Evolutionary conservation across 1,284 basidiomycete species (phyloP), one percentile per base, ranked within the genome.

Genomic region (Pyrrhoderma noxium): DNA sequence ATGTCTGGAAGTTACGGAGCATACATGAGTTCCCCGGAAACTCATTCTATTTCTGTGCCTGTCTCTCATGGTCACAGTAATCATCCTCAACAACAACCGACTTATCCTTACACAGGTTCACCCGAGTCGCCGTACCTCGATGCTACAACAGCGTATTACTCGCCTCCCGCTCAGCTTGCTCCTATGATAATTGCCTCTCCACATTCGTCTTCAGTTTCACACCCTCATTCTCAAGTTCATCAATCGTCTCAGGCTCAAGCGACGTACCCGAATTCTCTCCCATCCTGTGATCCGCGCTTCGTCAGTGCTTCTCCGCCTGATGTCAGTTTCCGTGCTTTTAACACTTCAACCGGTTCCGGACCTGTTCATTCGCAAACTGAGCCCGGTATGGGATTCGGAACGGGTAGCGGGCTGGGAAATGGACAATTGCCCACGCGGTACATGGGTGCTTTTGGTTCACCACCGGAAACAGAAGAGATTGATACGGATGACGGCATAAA

Each of bases 221-320:
- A 47, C 19, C 25, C 31, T 13, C 37, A 47, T 34, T 16, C 48
- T 38, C 35, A 31, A 19, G 35, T 31, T 44, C 41, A 19, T 47
- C 42, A 43, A 45, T 18, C 16, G n/a, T 37, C 50, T 45, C 35
- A 21, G 8, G 22, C 36, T 31, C 44, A 27, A 13, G 44, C 48
- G 34, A 48, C 35, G 13, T 49, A 54, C 27, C 44, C 45, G 18
- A 50, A 45, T 36, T 31, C 27, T 5, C 27, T 31, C 5, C 27
- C 27, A 31, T 31, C 27, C 11, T 55, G 54, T 45, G 54, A 55
- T 23, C 54, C 54, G 21, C 44, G 54, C 19, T 55, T 55, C 49
- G 54, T 55, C 49, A 55, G 54, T 46, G 54, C 31, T 13, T 55
- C 54, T 9, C 54, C 54, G 19, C 50, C 54, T 31, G 38, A 54